phyloP scores from a whole-genome alignment of 441 rosid species.

The Lepidium campestre region DNA sequence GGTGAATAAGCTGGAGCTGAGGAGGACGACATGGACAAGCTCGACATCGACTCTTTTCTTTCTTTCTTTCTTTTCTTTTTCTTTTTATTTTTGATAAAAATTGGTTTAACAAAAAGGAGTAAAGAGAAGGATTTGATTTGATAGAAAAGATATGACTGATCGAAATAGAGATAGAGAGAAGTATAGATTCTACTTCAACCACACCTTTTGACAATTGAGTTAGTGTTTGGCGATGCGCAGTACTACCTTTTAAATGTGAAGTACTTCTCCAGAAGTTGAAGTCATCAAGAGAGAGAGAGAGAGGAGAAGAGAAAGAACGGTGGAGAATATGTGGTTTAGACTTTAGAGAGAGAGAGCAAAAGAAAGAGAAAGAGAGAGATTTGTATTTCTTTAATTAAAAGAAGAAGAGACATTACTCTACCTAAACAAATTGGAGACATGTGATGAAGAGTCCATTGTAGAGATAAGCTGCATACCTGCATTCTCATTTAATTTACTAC shows the following conservation, averaged over 20 bases:
- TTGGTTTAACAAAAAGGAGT: background rate
- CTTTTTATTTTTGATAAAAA: too few species aligned
- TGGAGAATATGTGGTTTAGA: slow-evolving; percentile 25
- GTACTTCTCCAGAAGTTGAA: slow-evolving; percentile 24
- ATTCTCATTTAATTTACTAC: slow-evolving; percentile 29
- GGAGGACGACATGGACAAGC: slow-evolving; percentile 55
- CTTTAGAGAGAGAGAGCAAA: slow-evolving; percentile 7
- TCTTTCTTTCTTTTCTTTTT: background rate
- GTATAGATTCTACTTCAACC: slow-evolving; percentile 20
- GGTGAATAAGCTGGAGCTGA: slow-evolving; percentile 54
- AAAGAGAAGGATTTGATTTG: slow-evolving; percentile 18
- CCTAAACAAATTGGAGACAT: slow-evolving; percentile 27
- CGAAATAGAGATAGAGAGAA: slow-evolving; percentile 14
- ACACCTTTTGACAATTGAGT: slow-evolving; percentile 25
- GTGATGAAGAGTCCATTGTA: slow-evolving; percentile 28
- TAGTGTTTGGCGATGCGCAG: slow-evolving; percentile 17
- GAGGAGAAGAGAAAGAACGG: slow-evolving; percentile 19
- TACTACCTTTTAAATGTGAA: slow-evolving; percentile 1
- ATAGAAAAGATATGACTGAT: slow-evolving; percentile 23
- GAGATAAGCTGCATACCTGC: slow-evolving; percentile 24
- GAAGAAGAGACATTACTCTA: slow-evolving; percentile 16
- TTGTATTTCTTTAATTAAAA: slow-evolving; percentile 2
- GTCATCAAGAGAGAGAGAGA: background rate
- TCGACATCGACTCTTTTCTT: slow-evolving; percentile 18
- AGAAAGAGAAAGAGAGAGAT: background rate